These are phyloP conservation scores for Neonectria ditissima DNA, from an alignment of 2,329 filamentous ascomycete species.

Conservation along the genomic window DNA sequence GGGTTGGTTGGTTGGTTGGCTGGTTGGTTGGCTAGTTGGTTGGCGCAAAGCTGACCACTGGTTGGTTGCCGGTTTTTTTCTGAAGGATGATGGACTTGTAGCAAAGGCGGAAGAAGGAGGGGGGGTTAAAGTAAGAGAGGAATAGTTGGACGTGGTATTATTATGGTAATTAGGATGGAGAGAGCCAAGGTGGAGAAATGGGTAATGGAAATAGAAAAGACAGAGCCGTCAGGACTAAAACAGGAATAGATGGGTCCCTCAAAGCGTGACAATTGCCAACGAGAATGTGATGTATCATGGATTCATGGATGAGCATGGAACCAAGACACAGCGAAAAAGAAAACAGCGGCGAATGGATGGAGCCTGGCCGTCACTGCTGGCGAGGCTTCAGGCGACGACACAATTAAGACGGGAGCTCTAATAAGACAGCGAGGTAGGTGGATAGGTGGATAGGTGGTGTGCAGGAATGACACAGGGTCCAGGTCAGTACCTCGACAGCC, in stretches of 20 bases:
- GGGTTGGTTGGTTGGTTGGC: slow-evolving; percentile 5
- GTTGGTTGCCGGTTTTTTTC: neutral
- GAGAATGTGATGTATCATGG: slow-evolving; percentile 14
- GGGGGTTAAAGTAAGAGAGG: slow-evolving; percentile 2
- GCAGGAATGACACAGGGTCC: slow-evolving; percentile 19
- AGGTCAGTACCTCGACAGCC: neutral
- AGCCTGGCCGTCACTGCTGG: slow-evolving; percentile 2
- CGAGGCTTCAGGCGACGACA: slow-evolving; percentile 2
- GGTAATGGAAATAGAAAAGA: slow-evolving; percentile 17
- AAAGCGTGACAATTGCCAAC: slow-evolving; percentile 19
- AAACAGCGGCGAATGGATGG: slow-evolving; percentile 3
- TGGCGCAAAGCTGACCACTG: neutral
- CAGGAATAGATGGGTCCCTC: slow-evolving; percentile 15
- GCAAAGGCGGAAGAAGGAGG: neutral
- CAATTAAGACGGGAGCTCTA: neutral
- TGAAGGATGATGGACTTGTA: neutral
- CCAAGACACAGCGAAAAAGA: slow-evolving; percentile 26
- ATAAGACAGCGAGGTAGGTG: too few relatives aligned
- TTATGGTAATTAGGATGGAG: slow-evolving; percentile 1
- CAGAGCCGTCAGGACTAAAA: slow-evolving; percentile 18
- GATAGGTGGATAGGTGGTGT: neutral
- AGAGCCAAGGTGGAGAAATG: slow-evolving; percentile 14
- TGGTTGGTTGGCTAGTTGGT: too few relatives aligned
- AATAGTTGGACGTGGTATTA: neutral
- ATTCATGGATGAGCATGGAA: slow-evolving; percentile 10